A percentile compares a stretch with the other conserved stretches of the same genome.
Conservation (phyloP, 2,329 filamentous ascomycete genomes). For the Alternaria postmessia region DNA sequence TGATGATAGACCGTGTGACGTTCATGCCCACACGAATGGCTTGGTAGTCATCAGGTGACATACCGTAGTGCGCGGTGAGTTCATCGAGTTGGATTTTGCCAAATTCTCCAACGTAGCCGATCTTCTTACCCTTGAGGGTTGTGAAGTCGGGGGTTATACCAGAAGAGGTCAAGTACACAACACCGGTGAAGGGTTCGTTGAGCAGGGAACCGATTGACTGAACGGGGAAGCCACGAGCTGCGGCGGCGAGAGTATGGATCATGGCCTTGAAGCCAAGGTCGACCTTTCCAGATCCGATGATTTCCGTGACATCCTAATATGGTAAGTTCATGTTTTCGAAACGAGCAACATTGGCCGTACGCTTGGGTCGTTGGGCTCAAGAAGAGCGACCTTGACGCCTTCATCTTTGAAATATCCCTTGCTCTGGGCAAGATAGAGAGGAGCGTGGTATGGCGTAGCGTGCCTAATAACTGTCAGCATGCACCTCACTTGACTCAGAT, state of each 20-base stretch:
- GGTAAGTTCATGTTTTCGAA: neutral
- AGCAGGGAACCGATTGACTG: conserved; percentile 76
- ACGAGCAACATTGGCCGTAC: conserved; percentile 48
- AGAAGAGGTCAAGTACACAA: conserved; percentile 77
- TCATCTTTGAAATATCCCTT: conserved; percentile 79
- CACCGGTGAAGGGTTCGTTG: conserved; percentile 81
- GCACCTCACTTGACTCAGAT: conserved; percentile 2
- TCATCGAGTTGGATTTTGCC: conserved; percentile 86
- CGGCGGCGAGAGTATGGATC: conserved; percentile 82
- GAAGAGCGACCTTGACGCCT: conserved; percentile 77
- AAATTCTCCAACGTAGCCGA: conserved; percentile 82
- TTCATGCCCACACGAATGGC: conserved; percentile 84
- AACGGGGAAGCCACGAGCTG: conserved; percentile 77
- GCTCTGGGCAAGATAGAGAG: conserved; percentile 77
- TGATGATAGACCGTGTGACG: conserved; percentile 77
- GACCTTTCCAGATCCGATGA: conserved; percentile 78
- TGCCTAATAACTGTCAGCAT: conserved; percentile 64
- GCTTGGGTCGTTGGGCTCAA: conserved; percentile 81
- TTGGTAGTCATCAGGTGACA: conserved; percentile 76
- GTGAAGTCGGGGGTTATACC: conserved; percentile 79
- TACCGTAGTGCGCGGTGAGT: conserved; percentile 78
- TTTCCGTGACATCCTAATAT: conserved; percentile 75
- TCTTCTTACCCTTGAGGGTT: conserved; percentile 77
- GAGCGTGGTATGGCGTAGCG: conserved; percentile 81
- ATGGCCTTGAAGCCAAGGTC: conserved; percentile 85